A percentile compares a stretch with the other conserved stretches of the same genome.
Conservation (phyloP, 805 yeast species). For the Teunomyces pallodes region DNA sequence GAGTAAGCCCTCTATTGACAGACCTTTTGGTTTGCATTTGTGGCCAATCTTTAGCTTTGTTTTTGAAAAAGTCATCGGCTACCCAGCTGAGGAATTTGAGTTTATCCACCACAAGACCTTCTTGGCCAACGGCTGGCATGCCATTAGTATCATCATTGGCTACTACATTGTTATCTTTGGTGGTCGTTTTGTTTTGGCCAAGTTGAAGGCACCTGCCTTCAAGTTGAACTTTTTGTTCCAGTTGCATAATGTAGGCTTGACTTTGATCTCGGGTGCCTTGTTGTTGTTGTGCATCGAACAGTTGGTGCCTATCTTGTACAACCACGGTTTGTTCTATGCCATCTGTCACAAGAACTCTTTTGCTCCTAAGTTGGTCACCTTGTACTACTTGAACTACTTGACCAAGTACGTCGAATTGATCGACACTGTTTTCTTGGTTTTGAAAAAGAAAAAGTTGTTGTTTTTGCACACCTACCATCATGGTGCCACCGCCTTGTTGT, state of each 20-base stretch:
- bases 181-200: constrained; percentile 64
- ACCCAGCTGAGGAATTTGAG: constrained; percentile 63
- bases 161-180: constrained; percentile 52
- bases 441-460: constrained; percentile 87
- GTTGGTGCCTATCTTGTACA: constrained; percentile 68
- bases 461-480: constrained; percentile 96
- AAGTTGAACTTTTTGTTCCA: constrained; percentile 77
- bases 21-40: constrained; percentile 57
- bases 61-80: constrained; percentile 46
- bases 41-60: constrained; percentile 65
- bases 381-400: constrained; percentile 89
- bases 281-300: constrained; percentile 79
- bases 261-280: constrained; percentile 63
- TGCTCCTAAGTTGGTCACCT: constrained; percentile 76
- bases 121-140: constrained; percentile 60
- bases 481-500: constrained; percentile 94
- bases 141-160: constrained; percentile 41
- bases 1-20: constrained; percentile 35
- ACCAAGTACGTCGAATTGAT: constrained; percentile 85
- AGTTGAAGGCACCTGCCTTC: constrained; percentile 56
- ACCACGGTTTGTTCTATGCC: constrained; percentile 79
- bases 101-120: constrained; percentile 67
- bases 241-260: constrained; percentile 76
- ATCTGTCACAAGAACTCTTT: constrained; percentile 77
- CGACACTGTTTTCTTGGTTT: constrained; percentile 88